A percentile compares a stretch with the other conserved stretches of the same genome.
Conservation (phyloP, 2,329 filamentous ascomycete species). For the Zarea fungicola region DNA sequence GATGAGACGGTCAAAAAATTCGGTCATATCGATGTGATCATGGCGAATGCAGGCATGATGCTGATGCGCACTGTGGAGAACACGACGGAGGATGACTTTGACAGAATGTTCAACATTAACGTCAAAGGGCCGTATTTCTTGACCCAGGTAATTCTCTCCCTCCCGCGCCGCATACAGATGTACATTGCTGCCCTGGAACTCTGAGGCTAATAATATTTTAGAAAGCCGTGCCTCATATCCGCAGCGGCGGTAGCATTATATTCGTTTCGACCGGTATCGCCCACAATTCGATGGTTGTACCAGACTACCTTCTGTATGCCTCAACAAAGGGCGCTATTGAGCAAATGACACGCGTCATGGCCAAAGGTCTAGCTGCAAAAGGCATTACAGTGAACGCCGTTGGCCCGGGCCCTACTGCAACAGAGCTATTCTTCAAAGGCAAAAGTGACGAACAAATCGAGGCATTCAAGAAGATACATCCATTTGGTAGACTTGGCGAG, state of each 20-base stretch:
- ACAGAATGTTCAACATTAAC: constrained; percentile 44
- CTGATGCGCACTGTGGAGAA: constrained; percentile 43
- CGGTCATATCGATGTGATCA: constrained; percentile 53
- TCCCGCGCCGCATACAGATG: too few species aligned
- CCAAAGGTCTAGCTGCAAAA: constrained; percentile 49
- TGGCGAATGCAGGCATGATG: constrained; percentile 52
- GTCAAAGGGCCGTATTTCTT: constrained; percentile 47
- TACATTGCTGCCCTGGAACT: not conserved
- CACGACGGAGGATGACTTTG: constrained; percentile 47
- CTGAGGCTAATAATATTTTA: constrained; percentile 20
- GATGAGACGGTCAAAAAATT: constrained; percentile 42
- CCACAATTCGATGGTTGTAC: constrained; percentile 32
- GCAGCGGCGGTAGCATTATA: constrained; percentile 42
- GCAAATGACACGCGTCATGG: constrained; percentile 49
- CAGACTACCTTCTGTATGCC: constrained; percentile 47
- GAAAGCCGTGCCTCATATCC: constrained; percentile 48
- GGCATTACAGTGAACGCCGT: constrained; percentile 44
- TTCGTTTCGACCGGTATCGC: constrained; percentile 44
- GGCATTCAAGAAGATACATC: constrained; percentile 25
- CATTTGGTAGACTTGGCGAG: constrained; percentile 18
- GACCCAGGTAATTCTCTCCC: constrained; percentile 14
- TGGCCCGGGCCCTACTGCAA: constrained; percentile 42
- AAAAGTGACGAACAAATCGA: constrained; percentile 43
- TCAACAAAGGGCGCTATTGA: constrained; percentile 56
- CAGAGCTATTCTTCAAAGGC: constrained; percentile 49